Evolutionary conservation across 305 asterid species (phyloP).

Genomic region (Fraxinus latifolia): DNA sequence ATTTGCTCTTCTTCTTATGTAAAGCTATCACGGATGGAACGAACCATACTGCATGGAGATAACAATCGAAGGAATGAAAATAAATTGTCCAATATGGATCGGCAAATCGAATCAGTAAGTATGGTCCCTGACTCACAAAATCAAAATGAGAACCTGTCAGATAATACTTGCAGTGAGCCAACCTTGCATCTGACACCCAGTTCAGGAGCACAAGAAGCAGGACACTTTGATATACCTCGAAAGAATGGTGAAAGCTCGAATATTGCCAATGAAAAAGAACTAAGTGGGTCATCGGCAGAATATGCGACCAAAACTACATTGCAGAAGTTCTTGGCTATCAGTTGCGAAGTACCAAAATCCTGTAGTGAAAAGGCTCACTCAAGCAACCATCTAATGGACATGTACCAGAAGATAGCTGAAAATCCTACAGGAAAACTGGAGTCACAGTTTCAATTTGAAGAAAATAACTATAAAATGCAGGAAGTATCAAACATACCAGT

Average conservation of each 20-base stretch:
- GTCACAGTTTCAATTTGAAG: slow-evolving; percentile 31
- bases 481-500: slow-evolving; percentile 34
- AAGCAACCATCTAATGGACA: slow-evolving; percentile 34
- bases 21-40: slow-evolving; percentile 61
- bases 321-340: slow-evolving; percentile 25
- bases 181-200: slow-evolving; percentile 24
- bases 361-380: slow-evolving; percentile 38
- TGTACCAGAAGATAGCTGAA: slow-evolving; percentile 23
- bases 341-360: slow-evolving; percentile 30
- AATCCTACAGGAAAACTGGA: slow-evolving; percentile 32
- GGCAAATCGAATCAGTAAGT: slow-evolving; percentile 31
- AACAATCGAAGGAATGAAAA: slow-evolving; percentile 35
- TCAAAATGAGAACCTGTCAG: slow-evolving; percentile 26
- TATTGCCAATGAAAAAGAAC: slow-evolving; percentile 36
- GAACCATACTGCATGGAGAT: slow-evolving; percentile 40
- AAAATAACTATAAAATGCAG: slow-evolving; percentile 32
- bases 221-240: slow-evolving; percentile 25
- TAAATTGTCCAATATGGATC: slow-evolving; percentile 22
- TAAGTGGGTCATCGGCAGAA: slow-evolving; percentile 42
- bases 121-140: slow-evolving; percentile 31
- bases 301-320: background rate
- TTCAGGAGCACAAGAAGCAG: slow-evolving; percentile 35
- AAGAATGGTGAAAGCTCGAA: slow-evolving; percentile 26
- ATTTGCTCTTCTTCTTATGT: slow-evolving; percentile 42
- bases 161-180: slow-evolving; percentile 24